Conservation (phyloP, 2,329 filamentous ascomycete genomes). For the Periconia sp. region DNA sequence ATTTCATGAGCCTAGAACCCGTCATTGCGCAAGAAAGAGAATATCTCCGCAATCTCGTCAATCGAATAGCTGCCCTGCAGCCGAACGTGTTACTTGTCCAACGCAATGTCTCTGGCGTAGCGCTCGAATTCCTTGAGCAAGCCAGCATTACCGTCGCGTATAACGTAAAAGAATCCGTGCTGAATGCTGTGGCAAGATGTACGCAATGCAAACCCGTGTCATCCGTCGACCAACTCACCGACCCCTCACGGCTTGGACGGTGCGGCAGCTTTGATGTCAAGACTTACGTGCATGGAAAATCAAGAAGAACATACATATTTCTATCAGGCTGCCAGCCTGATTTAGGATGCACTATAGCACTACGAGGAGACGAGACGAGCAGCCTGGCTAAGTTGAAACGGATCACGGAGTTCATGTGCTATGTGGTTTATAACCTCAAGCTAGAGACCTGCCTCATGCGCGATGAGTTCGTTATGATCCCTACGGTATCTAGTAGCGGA, state of each 20-base stretch:
- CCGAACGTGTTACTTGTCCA: conserved; percentile 91
- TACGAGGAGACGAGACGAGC: conserved; percentile 78
- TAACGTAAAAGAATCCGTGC: conserved; percentile 94
- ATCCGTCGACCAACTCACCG: conserved; percentile 89
- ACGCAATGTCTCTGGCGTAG: conserved; percentile 89
- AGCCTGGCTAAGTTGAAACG: conserved; percentile 81
- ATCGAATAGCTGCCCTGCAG: conserved; percentile 82
- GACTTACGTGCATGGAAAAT: conserved; percentile 84
- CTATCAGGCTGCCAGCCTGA: conserved; percentile 88
- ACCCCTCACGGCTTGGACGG: conserved; percentile 75
- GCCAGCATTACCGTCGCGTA: conserved; percentile 92
- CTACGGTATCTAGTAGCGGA: conserved; percentile 61
- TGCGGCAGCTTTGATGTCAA: conserved; percentile 93
- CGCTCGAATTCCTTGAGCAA: conserved; percentile 84
- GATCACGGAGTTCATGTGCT: conserved; percentile 98
- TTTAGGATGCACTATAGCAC: conserved; percentile 90
- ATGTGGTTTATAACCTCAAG: conserved; percentile 97
- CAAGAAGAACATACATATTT: conserved; percentile 95
- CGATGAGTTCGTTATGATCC: conserved; percentile 88
- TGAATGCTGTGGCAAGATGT: conserved; percentile 92
- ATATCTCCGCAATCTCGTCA: conserved; percentile 88
- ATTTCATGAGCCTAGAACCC: conserved; percentile 97
- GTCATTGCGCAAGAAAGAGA: conserved; percentile 97
- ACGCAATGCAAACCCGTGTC: conserved; percentile 92
- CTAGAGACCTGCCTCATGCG: conserved; percentile 93